Evolutionary conservation across 2,329 filamentous ascomycete genomes (phyloP).

Genomic region (Sphaerulina populicola): DNA sequence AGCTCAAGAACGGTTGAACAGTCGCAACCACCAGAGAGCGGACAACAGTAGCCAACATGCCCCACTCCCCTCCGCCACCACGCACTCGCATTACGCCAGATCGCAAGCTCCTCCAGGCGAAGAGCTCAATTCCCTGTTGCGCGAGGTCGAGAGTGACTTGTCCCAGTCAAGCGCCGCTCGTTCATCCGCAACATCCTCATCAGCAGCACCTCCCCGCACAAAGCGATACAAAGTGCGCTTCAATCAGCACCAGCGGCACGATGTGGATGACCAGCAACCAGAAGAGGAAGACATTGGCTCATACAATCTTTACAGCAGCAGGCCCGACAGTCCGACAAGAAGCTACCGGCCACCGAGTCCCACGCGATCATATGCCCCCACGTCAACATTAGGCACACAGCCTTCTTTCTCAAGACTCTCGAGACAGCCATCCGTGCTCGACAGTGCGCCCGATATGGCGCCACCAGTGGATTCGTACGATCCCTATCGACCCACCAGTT

Average conservation of each 20-base stretch:
- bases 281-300: constrained; percentile 21
- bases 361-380: constrained; percentile 44
- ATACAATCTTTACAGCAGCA: constrained; percentile 32
- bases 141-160: constrained; percentile 34
- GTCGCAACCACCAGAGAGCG: constrained; percentile 12
- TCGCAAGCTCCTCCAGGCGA: constrained; percentile 27
- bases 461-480: constrained; percentile 58
- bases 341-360: constrained; percentile 3
- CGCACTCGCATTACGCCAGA: constrained; percentile 12
- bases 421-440: constrained; percentile 45
- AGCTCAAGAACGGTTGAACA: constrained; percentile 24
- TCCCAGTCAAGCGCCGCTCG: constrained; percentile 20
- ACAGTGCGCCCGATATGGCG: constrained; percentile 42
- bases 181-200: constrained; percentile 10
- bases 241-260: constrained; percentile 25
- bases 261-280: constrained; percentile 18
- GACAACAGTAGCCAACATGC: constrained; percentile 9
- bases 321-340: constrained; percentile 34
- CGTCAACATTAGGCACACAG: constrained; percentile 28
- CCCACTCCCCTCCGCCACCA: constrained; percentile 13
- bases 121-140: constrained; percentile 39
- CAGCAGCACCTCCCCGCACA: constrained; percentile 17
- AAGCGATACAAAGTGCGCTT: constrained; percentile 30
- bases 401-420: constrained; percentile 35
- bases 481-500: constrained; percentile 48